Conservation (phyloP, 2,329 filamentous ascomycete species). For the Tothia fuscella region DNA sequence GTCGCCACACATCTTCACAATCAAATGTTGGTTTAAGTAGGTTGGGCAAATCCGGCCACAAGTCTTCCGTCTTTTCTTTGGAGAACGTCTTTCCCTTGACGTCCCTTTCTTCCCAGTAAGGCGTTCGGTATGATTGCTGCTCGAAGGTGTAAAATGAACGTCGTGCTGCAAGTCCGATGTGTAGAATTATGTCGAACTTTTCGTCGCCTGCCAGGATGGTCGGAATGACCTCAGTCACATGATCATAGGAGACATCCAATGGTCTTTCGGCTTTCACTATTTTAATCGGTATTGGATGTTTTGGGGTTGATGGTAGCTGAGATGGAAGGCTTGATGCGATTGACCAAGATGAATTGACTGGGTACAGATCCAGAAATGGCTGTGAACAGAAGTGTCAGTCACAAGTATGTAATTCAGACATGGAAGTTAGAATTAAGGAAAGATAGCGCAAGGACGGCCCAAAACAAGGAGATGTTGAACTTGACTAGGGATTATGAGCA, state of each 20-base stretch:
- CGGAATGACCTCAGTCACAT: slow-evolving; percentile 19
- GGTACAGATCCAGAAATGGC: slow-evolving; percentile 23
- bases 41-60: slow-evolving; percentile 16
- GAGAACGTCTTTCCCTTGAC: slow-evolving; percentile 21
- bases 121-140: slow-evolving; percentile 18
- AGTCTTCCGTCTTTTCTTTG: slow-evolving; percentile 14
- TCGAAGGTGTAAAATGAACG: slow-evolving; percentile 26
- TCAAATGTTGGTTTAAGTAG: slow-evolving; percentile 22
- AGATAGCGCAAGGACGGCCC: no score
- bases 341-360: slow-evolving; percentile 26
- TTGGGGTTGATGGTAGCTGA: slow-evolving; percentile 18
- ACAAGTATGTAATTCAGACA: background rate
- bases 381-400: slow-evolving; percentile 7
- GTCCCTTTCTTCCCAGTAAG: slow-evolving; percentile 14
- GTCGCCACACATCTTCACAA: slow-evolving; percentile 19
- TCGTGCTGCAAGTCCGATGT: slow-evolving; percentile 27
- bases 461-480: no score
- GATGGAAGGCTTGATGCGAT: slow-evolving; percentile 25
- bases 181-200: slow-evolving; percentile 21
- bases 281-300: slow-evolving; percentile 21
- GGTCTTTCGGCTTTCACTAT: slow-evolving; percentile 23
- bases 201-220: slow-evolving; percentile 15
- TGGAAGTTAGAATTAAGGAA: background rate
- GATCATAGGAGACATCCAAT: slow-evolving; percentile 24
- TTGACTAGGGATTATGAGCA: no score